A percentile compares a stretch with the other conserved stretches of the same genome.
These are phyloP conservation scores for Phialophora macrospora DNA, from an alignment of 2,329 filamentous ascomycete species.

Conservation along the genomic window DNA sequence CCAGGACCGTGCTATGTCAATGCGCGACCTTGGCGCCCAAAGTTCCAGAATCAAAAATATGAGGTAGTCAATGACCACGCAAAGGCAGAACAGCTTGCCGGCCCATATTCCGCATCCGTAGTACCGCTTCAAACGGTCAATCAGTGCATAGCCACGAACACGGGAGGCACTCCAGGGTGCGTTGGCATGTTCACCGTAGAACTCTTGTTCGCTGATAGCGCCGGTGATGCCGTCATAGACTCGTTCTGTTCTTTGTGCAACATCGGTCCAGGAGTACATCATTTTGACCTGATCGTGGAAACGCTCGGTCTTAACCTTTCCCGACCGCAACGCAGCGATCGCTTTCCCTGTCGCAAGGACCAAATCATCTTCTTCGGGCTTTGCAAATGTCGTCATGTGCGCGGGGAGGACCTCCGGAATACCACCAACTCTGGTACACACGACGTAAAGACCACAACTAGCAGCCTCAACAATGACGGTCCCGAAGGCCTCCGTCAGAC, in stretches of 20 bases:
- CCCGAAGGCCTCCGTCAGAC: constrained; percentile 93
- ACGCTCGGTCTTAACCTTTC: constrained; percentile 84
- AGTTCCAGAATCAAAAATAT: constrained; percentile 88
- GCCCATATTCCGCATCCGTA: constrained; percentile 99
- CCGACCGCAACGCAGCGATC: constrained; percentile 82
- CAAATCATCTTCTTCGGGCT: constrained; percentile 93
- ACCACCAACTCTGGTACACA: constrained; percentile 93
- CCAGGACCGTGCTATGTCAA: constrained; percentile 91
- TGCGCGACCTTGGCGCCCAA: constrained; percentile 79
- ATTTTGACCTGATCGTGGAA: constrained; percentile 97
- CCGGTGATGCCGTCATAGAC: constrained; percentile 94
- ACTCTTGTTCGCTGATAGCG: constrained; percentile 81
- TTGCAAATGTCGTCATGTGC: constrained; percentile 97
- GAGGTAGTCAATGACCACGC: constrained; percentile 90
- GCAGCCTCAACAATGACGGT: constrained; percentile 98
- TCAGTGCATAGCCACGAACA: constrained; percentile 78
- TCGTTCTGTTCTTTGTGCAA: constrained; percentile 88
- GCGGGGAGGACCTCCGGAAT: constrained; percentile 94
- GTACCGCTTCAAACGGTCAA: constrained; percentile 92
- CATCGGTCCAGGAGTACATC: constrained; percentile 99
- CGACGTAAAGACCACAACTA: constrained; percentile 92
- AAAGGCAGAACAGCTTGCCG: constrained; percentile 94
- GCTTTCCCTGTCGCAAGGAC: constrained; percentile 87
- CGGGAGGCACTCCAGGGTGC: constrained; percentile 72
- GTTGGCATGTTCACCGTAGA: constrained; percentile 79